These are phyloP conservation scores for Penicillium malachiteum DNA, from an alignment of 495 filamentous ascomycete species.

Conservation along the genomic window DNA sequence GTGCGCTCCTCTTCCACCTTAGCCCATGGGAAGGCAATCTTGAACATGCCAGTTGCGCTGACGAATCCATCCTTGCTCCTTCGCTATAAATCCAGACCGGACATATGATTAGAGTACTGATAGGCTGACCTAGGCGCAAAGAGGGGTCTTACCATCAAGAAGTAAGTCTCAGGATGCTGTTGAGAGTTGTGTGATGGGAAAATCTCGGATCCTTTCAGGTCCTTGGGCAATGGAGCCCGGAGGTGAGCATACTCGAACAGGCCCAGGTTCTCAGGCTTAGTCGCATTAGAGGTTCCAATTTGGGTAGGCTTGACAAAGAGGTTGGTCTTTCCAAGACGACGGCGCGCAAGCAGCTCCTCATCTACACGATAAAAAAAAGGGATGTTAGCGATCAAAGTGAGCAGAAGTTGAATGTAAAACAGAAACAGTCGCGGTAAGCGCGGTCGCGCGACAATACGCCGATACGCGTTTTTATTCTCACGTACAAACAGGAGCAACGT, in stretches of 20 bases:
- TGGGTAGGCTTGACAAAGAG: slow-evolving; percentile 74
- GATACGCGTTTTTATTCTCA: slow-evolving; percentile 23
- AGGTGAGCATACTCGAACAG: slow-evolving; percentile 95
- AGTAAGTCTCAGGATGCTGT: slow-evolving; percentile 79
- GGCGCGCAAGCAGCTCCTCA: slow-evolving; percentile 76
- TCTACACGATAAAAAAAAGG: slow-evolving; percentile 48
- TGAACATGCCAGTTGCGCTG: slow-evolving; percentile 99
- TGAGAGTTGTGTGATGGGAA: slow-evolving; percentile 65
- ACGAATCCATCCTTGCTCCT: slow-evolving; percentile 92
- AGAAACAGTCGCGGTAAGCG: slow-evolving; percentile 6
- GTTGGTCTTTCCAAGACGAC: slow-evolving; percentile 88
- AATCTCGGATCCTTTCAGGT: slow-evolving; percentile 83
- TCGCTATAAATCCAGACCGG: slow-evolving; percentile 48
- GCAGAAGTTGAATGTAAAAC: no score
- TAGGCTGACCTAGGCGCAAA: not conserved
- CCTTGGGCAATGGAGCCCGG: slow-evolving; percentile 83
- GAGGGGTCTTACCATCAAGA: slow-evolving; percentile 72
- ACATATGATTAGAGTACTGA: not conserved
- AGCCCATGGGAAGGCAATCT: slow-evolving; percentile 95
- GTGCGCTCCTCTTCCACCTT: slow-evolving; percentile 76
- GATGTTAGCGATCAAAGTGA: slow-evolving; percentile 22
- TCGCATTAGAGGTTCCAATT: slow-evolving; percentile 62
- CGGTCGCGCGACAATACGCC: slow-evolving; percentile 8
- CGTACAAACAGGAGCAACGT: slow-evolving; percentile 65
- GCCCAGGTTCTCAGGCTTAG: slow-evolving; percentile 68